Conservation (phyloP, 139 green algal genomes). For the Zygnema circumcarinatum region DNA sequence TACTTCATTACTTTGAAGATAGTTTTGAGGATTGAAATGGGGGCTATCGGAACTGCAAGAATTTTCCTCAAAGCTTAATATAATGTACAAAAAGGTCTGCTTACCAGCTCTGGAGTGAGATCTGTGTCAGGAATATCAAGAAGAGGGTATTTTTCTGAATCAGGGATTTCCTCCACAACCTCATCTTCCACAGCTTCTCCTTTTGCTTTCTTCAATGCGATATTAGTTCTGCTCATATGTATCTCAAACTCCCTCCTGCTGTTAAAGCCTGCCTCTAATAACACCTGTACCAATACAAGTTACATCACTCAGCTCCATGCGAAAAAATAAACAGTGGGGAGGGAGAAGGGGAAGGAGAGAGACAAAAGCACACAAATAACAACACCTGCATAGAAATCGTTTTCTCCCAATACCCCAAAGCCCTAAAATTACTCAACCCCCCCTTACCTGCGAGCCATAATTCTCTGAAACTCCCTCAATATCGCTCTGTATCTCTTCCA, state of each 20-base stretch:
- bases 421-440: no score
- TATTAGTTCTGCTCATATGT: background rate
- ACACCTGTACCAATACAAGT: background rate
- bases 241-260: background rate
- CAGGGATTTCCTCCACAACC: conserved; percentile 3
- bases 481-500: background rate
- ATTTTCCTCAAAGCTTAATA: no score
- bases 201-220: conserved; percentile 2
- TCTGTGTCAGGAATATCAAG: conserved; percentile 24
- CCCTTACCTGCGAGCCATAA: background rate
- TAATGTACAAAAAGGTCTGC: background rate
- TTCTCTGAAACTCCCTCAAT: background rate
- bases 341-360: background rate
- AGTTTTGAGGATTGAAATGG: no score
- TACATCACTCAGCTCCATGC: background rate
- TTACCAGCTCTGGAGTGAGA: conserved; percentile 33
- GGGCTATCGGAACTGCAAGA: no score
- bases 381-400: no score
- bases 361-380: background rate
- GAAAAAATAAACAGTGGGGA: background rate
- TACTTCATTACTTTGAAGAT: no score
- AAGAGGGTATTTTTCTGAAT: conserved; percentile 22
- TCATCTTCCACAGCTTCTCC: conserved; percentile 31
- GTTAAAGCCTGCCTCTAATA: background rate
- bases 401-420: no score